A percentile compares a stretch with the other conserved stretches of the same genome.
These are phyloP conservation scores for Coelastrella sp. DNA, from an alignment of 139 green algal genomes.

Conservation along the genomic window DNA sequence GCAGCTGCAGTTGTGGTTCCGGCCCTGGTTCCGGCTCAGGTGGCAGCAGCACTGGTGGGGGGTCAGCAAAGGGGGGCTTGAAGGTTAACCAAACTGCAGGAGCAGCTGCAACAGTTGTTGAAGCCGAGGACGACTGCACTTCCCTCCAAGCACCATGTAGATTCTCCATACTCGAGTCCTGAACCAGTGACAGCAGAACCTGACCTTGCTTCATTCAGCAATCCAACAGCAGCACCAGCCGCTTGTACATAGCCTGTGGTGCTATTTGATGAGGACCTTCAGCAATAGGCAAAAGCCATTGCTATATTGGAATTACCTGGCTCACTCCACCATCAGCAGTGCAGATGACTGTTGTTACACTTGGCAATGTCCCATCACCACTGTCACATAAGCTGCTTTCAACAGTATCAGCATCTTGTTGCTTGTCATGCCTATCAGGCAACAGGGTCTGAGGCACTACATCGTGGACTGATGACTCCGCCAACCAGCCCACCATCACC, in stretches of 20 bases:
- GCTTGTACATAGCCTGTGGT: too few relatives aligned
- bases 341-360: too few relatives aligned
- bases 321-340: too few relatives aligned
- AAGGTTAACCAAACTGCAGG: conserved; percentile 69
- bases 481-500: not conserved
- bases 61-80: conserved; percentile 62
- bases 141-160: conserved; percentile 52
- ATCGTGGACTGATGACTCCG: not conserved
- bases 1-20: conserved; percentile 2
- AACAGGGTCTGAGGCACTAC: not conserved
- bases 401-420: too few relatives aligned
- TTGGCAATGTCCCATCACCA: too few relatives aligned
- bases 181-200: not conserved
- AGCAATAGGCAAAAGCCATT: too few relatives aligned
- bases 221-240: too few relatives aligned
- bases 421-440: not conserved
- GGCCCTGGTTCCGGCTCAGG: conserved; percentile 50
- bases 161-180: not conserved
- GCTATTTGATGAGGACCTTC: too few relatives aligned
- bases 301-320: too few relatives aligned
- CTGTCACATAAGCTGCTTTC: too few relatives aligned
- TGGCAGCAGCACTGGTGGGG: conserved; percentile 63
- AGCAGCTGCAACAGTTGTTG: conserved; percentile 33
- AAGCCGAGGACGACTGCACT: conserved; percentile 16
- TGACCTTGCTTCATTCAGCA: too few relatives aligned